Evolutionary conservation across 2,329 filamentous ascomycete genomes (phyloP).

Genomic region (Epichloe glyceriae): DNA sequence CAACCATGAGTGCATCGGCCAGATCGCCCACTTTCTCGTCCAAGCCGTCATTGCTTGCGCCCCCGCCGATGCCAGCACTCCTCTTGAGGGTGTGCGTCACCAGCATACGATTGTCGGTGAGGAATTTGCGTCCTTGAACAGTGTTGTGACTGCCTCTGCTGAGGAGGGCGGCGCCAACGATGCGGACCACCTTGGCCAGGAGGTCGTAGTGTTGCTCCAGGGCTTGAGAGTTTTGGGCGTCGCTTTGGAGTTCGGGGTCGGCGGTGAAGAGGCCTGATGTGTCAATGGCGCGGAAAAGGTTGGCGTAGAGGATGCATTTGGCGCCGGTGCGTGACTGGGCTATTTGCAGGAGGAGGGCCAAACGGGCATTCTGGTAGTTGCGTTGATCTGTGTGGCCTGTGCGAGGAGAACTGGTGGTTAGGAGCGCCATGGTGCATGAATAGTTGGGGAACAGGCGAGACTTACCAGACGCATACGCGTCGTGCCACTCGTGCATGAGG

Average conservation of each 20-base stretch:
- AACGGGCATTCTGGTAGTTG: constrained; percentile 53
- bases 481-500: constrained; percentile 59
- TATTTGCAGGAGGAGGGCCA: constrained; percentile 72
- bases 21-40: constrained; percentile 59
- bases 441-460: background rate
- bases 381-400: constrained; percentile 29
- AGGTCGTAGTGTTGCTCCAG: constrained; percentile 75
- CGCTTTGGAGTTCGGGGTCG: constrained; percentile 84
- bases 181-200: constrained; percentile 64
- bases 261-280: constrained; percentile 75
- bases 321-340: constrained; percentile 77
- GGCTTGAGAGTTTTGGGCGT: constrained; percentile 55
- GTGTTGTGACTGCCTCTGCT: constrained; percentile 74
- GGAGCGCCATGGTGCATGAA: too few species aligned
- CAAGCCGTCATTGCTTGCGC: constrained; percentile 25
- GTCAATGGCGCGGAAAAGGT: constrained; percentile 70
- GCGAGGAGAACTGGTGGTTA: constrained; percentile 4
- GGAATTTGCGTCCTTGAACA: constrained; percentile 64
- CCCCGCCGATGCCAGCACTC: constrained; percentile 60
- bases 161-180: constrained; percentile 71
- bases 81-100: constrained; percentile 86
- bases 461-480: constrained; percentile 42
- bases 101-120: constrained; percentile 69
- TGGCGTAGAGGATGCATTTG: constrained; percentile 74
- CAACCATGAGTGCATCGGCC: constrained; percentile 71